Conservation (phyloP, 495 filamentous ascomycete species). For the Talaromyces wortmannii region DNA sequence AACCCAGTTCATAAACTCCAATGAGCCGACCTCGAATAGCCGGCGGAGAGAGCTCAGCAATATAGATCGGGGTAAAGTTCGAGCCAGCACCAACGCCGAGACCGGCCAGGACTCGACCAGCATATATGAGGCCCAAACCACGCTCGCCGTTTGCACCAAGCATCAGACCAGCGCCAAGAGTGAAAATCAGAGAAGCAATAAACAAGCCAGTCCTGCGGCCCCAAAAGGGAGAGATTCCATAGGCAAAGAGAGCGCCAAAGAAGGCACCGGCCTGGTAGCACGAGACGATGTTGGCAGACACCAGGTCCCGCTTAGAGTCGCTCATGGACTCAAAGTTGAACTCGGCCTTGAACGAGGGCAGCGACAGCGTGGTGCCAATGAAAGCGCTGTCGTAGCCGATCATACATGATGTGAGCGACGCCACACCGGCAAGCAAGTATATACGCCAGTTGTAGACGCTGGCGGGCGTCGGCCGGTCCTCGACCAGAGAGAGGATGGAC, state of each 20-base stretch:
- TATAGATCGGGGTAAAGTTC: slow-evolving; percentile 70
- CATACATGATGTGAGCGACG: slow-evolving; percentile 64
- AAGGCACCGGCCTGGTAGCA: slow-evolving; percentile 64
- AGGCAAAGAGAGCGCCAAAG: slow-evolving; percentile 59
- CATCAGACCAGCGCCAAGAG: slow-evolving; percentile 58
- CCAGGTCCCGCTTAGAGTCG: slow-evolving; percentile 29
- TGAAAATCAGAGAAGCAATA: slow-evolving; percentile 48
- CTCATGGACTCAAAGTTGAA: slow-evolving; percentile 45
- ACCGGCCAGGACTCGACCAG: slow-evolving; percentile 64
- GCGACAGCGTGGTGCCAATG: slow-evolving; percentile 61
- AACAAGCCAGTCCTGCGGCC: slow-evolving; percentile 51
- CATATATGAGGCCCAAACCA: slow-evolving; percentile 58
- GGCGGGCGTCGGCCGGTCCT: slow-evolving; percentile 58
- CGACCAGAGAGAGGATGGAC: slow-evolving; percentile 51
- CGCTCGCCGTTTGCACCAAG: slow-evolving; percentile 48
- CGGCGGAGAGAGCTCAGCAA: slow-evolving; percentile 71
- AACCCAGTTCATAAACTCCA: slow-evolving; percentile 65
- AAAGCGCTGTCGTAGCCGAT: slow-evolving; percentile 68
- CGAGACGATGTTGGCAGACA: slow-evolving; percentile 62
- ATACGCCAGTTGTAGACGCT: slow-evolving; percentile 73
- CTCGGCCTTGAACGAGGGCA: slow-evolving; percentile 51
- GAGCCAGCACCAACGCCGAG: slow-evolving; percentile 71
- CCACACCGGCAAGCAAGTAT: slow-evolving; percentile 53
- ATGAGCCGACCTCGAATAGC: slow-evolving; percentile 75
- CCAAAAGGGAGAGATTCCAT: slow-evolving; percentile 46